phyloP scores from a whole-genome alignment of 176 grass and related monocot species.

The Ensete ventricosum region DNA sequence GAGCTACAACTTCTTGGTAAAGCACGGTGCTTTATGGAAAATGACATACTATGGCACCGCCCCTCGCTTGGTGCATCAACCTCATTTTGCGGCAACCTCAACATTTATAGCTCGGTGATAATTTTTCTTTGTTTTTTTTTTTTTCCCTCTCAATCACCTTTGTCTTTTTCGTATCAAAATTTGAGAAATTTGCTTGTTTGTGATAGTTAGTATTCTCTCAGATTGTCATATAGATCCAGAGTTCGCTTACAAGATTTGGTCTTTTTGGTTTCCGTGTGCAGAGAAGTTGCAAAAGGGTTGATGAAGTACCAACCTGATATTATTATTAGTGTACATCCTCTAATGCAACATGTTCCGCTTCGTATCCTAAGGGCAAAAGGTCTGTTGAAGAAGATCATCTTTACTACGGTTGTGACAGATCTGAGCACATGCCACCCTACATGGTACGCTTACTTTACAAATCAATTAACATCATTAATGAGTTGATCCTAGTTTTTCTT shows the following conservation, averaged over 20 bases:
- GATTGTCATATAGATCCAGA: not conserved
- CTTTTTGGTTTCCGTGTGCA: slow-evolving; percentile 15
- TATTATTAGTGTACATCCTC: slow-evolving; percentile 98
- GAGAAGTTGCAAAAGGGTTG: slow-evolving; percentile 93
- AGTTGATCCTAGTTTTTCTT: not conserved
- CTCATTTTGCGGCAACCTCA: slow-evolving; percentile 92
- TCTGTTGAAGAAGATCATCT: slow-evolving; percentile 89
- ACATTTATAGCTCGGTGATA: slow-evolving; percentile 88
- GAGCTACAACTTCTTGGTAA: slow-evolving; percentile 97
- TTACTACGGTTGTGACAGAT: slow-evolving; percentile 95
- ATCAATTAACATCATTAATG: not conserved
- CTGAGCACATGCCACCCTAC: slow-evolving; percentile 97
- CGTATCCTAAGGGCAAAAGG: slow-evolving; percentile 76
- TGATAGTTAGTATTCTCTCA: too few relatives aligned
- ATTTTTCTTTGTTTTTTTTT: slow-evolving; percentile 15
- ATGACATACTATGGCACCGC: slow-evolving; percentile 94
- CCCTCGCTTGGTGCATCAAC: slow-evolving; percentile 82
- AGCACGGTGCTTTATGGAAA: slow-evolving; percentile 89
- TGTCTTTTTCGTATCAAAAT: not conserved
- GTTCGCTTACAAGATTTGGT: not conserved
- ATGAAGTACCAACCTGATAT: slow-evolving; percentile 99
- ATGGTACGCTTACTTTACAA: slow-evolving; percentile 54
- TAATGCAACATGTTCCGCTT: slow-evolving; percentile 98
- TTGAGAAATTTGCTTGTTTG: not conserved
- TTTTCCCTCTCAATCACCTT: not conserved